A percentile compares a stretch with the other conserved stretches of the same genome.
phyloP scores from a whole-genome alignment of 179 eudicot genomes.

The Nepenthes alata region DNA sequence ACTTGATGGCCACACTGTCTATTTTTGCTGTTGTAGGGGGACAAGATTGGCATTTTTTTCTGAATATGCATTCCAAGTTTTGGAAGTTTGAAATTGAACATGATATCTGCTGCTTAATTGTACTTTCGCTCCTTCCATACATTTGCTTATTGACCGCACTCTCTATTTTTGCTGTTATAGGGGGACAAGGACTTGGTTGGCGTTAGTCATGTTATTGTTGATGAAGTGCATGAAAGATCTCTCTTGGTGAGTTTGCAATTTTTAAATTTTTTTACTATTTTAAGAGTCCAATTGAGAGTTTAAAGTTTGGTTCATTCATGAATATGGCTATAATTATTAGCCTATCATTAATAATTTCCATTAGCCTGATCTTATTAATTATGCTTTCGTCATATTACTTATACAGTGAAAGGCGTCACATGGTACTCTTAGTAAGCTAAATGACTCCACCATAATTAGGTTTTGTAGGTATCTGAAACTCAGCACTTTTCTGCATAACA shows the following conservation, averaged over 20 bases:
- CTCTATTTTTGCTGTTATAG: conserved; percentile 22
- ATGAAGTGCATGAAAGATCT: conserved; percentile 97
- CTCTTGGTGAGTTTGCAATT: conserved; percentile 61
- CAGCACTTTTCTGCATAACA: too few relatives aligned
- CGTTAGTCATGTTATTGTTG: conserved; percentile 87
- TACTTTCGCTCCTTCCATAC: too few relatives aligned
- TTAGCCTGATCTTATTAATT: too few relatives aligned
- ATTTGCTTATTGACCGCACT: background rate
- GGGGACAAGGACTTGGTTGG: conserved; percentile 72
- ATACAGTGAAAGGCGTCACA: too few relatives aligned
- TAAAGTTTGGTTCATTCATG: background rate
- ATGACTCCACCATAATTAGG: too few relatives aligned
- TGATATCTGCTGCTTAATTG: background rate
- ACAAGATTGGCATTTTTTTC: background rate
- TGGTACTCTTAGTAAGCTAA: too few relatives aligned
- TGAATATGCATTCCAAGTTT: background rate
- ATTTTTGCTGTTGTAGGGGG: too few relatives aligned
- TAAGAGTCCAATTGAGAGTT: too few relatives aligned
- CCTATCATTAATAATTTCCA: too few relatives aligned
- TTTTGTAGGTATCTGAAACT: too few relatives aligned
- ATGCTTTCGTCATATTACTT: too few relatives aligned
- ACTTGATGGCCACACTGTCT: too few relatives aligned
- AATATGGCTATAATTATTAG: background rate
- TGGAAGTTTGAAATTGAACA: background rate
- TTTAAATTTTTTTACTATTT: background rate